Percentiles rank a stretch among this genome's conserved stretches.
These are phyloP conservation scores for Phialophora expanda DNA, from an alignment of 2,329 filamentous ascomycete genomes.

Conservation along the genomic window DNA sequence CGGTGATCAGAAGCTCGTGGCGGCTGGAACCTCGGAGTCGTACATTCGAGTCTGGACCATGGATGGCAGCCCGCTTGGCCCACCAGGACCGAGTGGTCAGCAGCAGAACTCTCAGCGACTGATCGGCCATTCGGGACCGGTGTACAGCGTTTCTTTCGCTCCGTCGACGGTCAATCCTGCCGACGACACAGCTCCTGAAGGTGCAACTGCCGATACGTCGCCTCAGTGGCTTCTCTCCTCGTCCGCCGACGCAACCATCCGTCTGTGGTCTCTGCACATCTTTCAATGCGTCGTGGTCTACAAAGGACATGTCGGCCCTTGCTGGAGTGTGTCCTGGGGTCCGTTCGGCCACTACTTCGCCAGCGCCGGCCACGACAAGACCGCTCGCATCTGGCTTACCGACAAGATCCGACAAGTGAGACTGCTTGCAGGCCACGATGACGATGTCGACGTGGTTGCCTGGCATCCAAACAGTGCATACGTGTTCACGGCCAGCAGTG, in stretches of 20 bases:
- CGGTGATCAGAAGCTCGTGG: slow-evolving; percentile 83
- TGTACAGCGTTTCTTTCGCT: slow-evolving; percentile 89
- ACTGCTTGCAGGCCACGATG: slow-evolving; percentile 89
- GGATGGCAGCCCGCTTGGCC: slow-evolving; percentile 79
- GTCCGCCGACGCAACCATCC: slow-evolving; percentile 84
- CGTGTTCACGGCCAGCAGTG: slow-evolving; percentile 88
- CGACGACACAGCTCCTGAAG: slow-evolving; percentile 46
- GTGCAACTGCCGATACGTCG: slow-evolving; percentile 50
- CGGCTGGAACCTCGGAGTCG: slow-evolving; percentile 87
- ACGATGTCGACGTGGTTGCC: slow-evolving; percentile 84
- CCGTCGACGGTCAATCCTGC: slow-evolving; percentile 64
- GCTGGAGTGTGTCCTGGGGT: slow-evolving; percentile 87
- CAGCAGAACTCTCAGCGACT: slow-evolving; percentile 74
- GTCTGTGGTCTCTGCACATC: slow-evolving; percentile 89
- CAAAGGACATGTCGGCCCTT: slow-evolving; percentile 87
- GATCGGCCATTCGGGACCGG: slow-evolving; percentile 86
- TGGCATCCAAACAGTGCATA: slow-evolving; percentile 97
- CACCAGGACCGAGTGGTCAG: slow-evolving; percentile 65
- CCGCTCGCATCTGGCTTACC: slow-evolving; percentile 87
- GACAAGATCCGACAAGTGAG: slow-evolving; percentile 89
- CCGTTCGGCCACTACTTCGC: slow-evolving; percentile 96
- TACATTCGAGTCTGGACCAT: slow-evolving; percentile 95
- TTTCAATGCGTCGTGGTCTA: slow-evolving; percentile 95
- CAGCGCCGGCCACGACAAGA: slow-evolving; percentile 85
- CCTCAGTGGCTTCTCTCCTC: slow-evolving; percentile 82